Evolutionary conservation across 192 early-diverging fungal species (phyloP).

Genomic region (Chytriomyces confervae): DNA sequence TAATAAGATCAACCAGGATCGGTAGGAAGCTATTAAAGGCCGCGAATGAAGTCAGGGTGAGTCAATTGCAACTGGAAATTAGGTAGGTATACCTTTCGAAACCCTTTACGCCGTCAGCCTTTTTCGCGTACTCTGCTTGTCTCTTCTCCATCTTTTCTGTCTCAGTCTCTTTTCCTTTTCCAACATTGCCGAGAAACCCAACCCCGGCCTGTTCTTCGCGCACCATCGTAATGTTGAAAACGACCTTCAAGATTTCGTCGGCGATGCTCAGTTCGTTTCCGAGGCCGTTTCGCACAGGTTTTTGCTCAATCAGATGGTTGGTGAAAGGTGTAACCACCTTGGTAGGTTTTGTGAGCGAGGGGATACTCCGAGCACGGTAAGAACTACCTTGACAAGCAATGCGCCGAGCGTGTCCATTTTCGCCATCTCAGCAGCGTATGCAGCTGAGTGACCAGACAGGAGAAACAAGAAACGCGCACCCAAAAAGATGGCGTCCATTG

Average conservation of each 20-base stretch:
- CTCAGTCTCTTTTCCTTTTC: not conserved
- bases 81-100: slow-evolving; percentile 19
- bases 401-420: not conserved
- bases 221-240: slow-evolving; percentile 51
- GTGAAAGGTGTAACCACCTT: slow-evolving; percentile 10
- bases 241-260: slow-evolving; percentile 51
- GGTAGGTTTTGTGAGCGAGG: slow-evolving; percentile 23
- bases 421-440: slow-evolving; percentile 10
- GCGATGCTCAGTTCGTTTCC: slow-evolving; percentile 34
- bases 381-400: slow-evolving; percentile 1
- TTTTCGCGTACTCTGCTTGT: slow-evolving; percentile 25
- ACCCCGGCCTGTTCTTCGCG: slow-evolving; percentile 16
- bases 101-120: slow-evolving; percentile 11
- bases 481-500: slow-evolving; percentile 65
- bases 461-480: slow-evolving; percentile 72
- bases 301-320: slow-evolving; percentile 17
- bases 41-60: not conserved
- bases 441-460: slow-evolving; percentile 50
- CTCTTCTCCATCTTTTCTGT: not conserved
- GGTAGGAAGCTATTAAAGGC: slow-evolving; percentile 44
- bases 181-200: not conserved
- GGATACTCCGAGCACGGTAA: not conserved
- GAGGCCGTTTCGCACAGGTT: slow-evolving; percentile 14
- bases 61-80: not conserved
- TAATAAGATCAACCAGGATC: slow-evolving; percentile 36